Base-by-base conservation (phyloP, 495 filamentous ascomycete genomes). In the Chlorociboria aeruginascens region DNA sequence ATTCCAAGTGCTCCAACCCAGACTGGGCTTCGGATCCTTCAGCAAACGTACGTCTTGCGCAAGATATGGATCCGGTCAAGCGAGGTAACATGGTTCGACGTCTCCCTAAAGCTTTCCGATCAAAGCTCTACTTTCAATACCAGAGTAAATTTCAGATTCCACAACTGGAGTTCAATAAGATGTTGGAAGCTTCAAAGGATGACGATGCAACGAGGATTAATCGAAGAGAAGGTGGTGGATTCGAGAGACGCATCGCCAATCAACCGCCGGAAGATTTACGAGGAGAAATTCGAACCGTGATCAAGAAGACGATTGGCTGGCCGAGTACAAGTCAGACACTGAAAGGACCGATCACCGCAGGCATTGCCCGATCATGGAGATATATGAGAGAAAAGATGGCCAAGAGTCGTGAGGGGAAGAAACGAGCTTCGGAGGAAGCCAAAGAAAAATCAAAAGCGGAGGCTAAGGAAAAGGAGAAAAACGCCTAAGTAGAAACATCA, bases 31-130 rank as follows among this genome's bases (percentile, higher is more conserved):
- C 76, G 51, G 80, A 85, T 58, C 71, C 76, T 0, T 67, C 75
- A 7, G 64, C 68, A 36, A 76, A 83, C 50, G 62, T 78, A 25
- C 70, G 66, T 16, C 67, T 98, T 36, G 70, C 62, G 25, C 92
- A 98, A 61, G 89, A 97, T 60, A 89, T 95, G 85, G 85, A 95
- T 54, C 87, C 87, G 0, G 63, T 85, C 38, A 86, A 81, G 58
- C 78, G 92, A 37, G 89, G 85, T 16, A 97, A 98, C 61, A 97
- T 97, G 85, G 89, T 98, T 8, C 79, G 93, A 9, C 82, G 92
- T 20, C 69, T 98, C 10, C 93, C 92, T 0, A 88, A 85, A 48
- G 69, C 80, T 1, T 97, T 98, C 74, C 76, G 92, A 11, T 73
- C 85, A 40, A 89, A 86, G 53, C 63, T 98, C 2, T 98, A 97